These are phyloP conservation scores for Arthrobotrys musiformis DNA, from an alignment of 2,329 filamentous ascomycete species.

Conservation along the genomic window DNA sequence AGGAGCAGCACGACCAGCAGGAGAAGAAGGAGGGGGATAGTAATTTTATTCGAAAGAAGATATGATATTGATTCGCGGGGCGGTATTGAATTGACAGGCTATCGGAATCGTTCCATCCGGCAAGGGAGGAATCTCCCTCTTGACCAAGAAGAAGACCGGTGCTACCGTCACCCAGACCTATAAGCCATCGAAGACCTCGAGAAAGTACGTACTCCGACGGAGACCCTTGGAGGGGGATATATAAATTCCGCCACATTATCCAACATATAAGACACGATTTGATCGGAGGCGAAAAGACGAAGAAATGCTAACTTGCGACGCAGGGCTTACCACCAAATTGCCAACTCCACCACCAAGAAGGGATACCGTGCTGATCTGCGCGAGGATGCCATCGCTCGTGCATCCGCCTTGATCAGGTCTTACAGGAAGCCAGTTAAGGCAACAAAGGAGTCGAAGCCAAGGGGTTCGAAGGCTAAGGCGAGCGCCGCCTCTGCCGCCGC, in stretches of 20 bases:
- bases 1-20: too few relatives aligned
- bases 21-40: background rate
- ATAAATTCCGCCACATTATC: background rate
- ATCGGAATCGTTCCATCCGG: conserved; percentile 54
- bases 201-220: conserved; percentile 48
- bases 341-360: conserved; percentile 55
- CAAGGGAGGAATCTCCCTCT: conserved; percentile 55
- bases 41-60: conserved; percentile 12
- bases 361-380: conserved; percentile 52
- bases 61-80: conserved; percentile 40
- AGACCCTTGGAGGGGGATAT: background rate
- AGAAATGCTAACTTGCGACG: conserved; percentile 9
- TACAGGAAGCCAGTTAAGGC: conserved; percentile 50
- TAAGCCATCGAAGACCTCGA: conserved; percentile 51
- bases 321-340: conserved; percentile 50
- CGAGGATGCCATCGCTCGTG: conserved; percentile 48
- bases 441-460: conserved; percentile 49
- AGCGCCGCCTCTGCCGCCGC: conserved; percentile 28
- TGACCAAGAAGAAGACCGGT: conserved; percentile 53
- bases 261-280: conserved; percentile 1
- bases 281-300: background rate
- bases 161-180: conserved; percentile 34
- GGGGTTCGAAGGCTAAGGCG: conserved; percentile 48
- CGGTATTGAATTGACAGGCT: conserved; percentile 25
- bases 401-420: conserved; percentile 52